A percentile compares a stretch with the other conserved stretches of the same genome.
These are phyloP conservation scores for Penicillium antarcticum DNA, from an alignment of 495 filamentous ascomycete species.

Conservation along the genomic window DNA sequence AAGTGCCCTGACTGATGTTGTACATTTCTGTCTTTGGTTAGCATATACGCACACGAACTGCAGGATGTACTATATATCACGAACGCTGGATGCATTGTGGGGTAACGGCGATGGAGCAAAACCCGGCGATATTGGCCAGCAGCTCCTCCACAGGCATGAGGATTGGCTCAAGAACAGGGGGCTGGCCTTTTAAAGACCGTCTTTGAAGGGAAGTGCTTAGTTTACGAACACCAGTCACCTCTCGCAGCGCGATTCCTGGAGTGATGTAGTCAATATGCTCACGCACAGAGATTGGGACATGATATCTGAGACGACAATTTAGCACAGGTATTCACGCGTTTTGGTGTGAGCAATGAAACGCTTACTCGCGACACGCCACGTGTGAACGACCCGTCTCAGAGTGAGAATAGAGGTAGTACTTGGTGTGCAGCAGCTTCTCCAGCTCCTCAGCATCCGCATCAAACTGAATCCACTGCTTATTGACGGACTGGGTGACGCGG, in stretches of 20 bases:
- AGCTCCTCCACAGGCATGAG: slow-evolving; percentile 20
- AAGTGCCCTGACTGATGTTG: slow-evolving; percentile 36
- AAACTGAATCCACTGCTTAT: slow-evolving; percentile 54
- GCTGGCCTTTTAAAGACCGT: slow-evolving; percentile 10
- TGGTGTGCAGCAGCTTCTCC: slow-evolving; percentile 53
- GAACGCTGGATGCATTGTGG: slow-evolving; percentile 31
- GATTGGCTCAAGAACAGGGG: slow-evolving; percentile 35
- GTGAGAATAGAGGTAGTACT: slow-evolving; percentile 57
- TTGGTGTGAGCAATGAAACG: neutral
- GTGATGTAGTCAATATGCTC: slow-evolving; percentile 58
- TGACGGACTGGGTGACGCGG: slow-evolving; percentile 44
- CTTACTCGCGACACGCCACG: slow-evolving; percentile 44
- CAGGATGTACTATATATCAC: neutral
- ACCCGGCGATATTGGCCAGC: slow-evolving; percentile 9
- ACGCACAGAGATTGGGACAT: slow-evolving; percentile 46
- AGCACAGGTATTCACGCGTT: neutral
- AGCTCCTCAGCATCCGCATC: slow-evolving; percentile 49
- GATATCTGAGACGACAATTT: slow-evolving; percentile 31
- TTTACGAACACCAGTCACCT: slow-evolving; percentile 13
- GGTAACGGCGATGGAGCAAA: slow-evolving; percentile 28
- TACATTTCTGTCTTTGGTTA: slow-evolving; percentile 33
- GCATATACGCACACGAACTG: neutral
- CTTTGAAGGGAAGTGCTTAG: slow-evolving; percentile 6
- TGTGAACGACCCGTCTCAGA: slow-evolving; percentile 40
- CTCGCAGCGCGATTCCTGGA: slow-evolving; percentile 36